These are phyloP conservation scores for Naematelia aurantialba DNA, from an alignment of 768 basidiomycete species.

Conservation along the genomic window DNA sequence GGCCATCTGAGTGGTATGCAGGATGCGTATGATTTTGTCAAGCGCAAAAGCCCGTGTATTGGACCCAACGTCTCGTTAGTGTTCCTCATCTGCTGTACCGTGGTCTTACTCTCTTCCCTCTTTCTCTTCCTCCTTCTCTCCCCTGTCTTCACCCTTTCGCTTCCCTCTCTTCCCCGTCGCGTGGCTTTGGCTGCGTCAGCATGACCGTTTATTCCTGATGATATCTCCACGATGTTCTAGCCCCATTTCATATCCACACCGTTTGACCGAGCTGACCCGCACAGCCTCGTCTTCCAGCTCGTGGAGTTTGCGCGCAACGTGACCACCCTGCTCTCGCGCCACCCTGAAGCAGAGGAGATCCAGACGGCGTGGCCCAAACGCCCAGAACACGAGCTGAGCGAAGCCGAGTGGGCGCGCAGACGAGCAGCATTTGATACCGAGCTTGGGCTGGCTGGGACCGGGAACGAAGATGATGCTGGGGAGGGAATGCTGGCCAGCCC, in stretches of 20 bases:
- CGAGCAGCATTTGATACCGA: constrained; percentile 29
- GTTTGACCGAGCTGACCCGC: neutral
- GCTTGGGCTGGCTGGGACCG: neutral
- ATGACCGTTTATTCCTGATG: too few relatives aligned
- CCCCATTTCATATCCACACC: too few relatives aligned
- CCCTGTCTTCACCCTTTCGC: too few relatives aligned
- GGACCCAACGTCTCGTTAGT: constrained; percentile 50
- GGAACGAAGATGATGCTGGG: constrained; percentile 16
- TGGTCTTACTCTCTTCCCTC: neutral
- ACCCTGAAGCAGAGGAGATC: constrained; percentile 3
- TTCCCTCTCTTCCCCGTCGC: too few relatives aligned
- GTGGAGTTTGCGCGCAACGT: constrained; percentile 46
- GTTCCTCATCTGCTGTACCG: neutral
- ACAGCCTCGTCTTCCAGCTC: constrained; percentile 47
- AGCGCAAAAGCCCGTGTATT: constrained; percentile 36
- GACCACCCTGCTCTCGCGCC: constrained; percentile 26
- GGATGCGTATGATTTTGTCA: constrained; percentile 49
- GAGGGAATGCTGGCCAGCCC: constrained; percentile 11
- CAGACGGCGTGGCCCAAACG: constrained; percentile 27
- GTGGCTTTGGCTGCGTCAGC: too few relatives aligned
- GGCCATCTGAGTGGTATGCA: constrained; percentile 44
- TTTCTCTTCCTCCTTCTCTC: neutral
- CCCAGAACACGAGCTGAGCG: constrained; percentile 20
- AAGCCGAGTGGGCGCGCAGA: constrained; percentile 41
- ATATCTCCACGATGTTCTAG: too few relatives aligned